Conservation (phyloP, 148 eudicot species). For the Vaccinium macrocarpon region DNA sequence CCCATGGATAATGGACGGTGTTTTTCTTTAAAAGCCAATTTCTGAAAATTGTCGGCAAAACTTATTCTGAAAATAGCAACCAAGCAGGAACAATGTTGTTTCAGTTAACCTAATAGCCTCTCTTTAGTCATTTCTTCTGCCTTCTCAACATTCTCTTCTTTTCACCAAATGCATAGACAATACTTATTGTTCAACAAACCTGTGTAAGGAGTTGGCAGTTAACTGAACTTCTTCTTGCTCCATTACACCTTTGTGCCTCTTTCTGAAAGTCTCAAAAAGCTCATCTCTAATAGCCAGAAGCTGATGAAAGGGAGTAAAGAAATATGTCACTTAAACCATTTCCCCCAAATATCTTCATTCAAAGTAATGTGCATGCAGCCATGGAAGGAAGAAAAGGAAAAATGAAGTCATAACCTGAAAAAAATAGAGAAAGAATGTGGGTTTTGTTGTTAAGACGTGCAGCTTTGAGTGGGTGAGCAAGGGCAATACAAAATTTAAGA, state of each 20-base stretch:
- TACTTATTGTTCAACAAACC: constrained; percentile 36
- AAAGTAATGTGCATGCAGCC: background rate
- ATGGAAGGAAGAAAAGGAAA: background rate
- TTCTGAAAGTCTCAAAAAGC: constrained; percentile 92
- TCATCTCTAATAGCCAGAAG: constrained; percentile 83
- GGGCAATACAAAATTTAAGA: background rate
- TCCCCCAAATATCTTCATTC: background rate
- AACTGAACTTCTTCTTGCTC: constrained; percentile 93
- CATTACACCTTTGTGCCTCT: constrained; percentile 96
- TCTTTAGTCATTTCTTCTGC: background rate
- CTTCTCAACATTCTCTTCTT: background rate
- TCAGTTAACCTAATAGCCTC: background rate
- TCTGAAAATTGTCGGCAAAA: background rate
- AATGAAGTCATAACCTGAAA: background rate
- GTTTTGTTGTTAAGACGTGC: background rate
- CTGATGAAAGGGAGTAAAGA: constrained; percentile 36
- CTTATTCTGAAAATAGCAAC: background rate
- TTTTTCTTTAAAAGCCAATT: background rate
- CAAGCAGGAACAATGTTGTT: background rate
- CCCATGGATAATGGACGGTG: background rate
- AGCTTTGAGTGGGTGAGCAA: background rate
- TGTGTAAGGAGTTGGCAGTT: constrained; percentile 85
- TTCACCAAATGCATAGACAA: background rate
- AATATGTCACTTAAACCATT: constrained; percentile 13
- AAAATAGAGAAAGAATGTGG: background rate